A percentile compares a stretch with the other conserved stretches of the same genome.
Evolutionary conservation across 352 stramenopile genomes (phyloP).

Genomic region (Globisporangium rhizosaccharum): DNA sequence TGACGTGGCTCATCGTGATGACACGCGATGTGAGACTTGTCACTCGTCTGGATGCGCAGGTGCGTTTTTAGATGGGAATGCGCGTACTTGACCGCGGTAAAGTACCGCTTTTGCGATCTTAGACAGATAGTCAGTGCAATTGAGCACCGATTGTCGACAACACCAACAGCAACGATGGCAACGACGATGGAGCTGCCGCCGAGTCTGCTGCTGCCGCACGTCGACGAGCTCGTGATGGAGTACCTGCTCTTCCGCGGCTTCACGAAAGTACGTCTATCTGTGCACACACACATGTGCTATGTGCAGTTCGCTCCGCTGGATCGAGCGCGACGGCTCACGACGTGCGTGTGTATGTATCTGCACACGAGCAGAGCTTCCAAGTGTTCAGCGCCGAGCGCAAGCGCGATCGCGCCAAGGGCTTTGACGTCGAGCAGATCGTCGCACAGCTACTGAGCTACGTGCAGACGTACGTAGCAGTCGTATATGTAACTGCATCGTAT

Average conservation of each 20-base stretch:
- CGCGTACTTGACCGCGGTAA: neutral
- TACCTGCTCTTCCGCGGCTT: constrained; percentile 84
- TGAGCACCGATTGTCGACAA: neutral
- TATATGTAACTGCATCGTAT: neutral
- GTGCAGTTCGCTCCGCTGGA: neutral
- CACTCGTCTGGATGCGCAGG: neutral
- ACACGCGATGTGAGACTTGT: neutral
- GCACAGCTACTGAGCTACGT: constrained; percentile 54
- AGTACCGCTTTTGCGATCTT: neutral
- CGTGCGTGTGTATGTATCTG: neutral
- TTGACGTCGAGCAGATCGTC: constrained; percentile 78
- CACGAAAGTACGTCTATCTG: constrained; percentile 40
- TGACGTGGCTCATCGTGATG: neutral
- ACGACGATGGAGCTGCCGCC: constrained; percentile 25
- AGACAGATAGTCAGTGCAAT: neutral
- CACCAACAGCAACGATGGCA: neutral
- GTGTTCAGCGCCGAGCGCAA: constrained; percentile 67
- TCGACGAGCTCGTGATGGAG: constrained; percentile 84
- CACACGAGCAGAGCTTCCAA: constrained; percentile 58
- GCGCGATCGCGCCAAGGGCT: constrained; percentile 60
- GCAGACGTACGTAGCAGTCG: constrained; percentile 32
- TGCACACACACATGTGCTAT: neutral
- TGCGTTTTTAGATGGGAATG: neutral
- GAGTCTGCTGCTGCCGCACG: constrained; percentile 61
- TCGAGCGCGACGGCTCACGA: constrained; percentile 19